These are phyloP conservation scores for Tolypocladium album DNA, from an alignment of 2,329 filamentous ascomycete species.

Conservation along the genomic window DNA sequence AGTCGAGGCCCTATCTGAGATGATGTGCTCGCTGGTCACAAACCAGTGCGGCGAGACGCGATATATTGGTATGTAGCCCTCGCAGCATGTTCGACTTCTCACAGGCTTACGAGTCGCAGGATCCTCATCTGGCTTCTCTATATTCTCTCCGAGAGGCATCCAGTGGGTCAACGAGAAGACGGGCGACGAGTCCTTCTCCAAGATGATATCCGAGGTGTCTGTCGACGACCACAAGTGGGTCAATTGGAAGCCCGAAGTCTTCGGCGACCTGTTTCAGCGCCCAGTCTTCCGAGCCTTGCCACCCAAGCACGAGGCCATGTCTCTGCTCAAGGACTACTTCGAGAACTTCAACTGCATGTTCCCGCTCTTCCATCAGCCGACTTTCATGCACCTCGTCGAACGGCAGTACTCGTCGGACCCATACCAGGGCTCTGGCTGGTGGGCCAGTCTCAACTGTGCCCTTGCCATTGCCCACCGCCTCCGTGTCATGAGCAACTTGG, in stretches of 20 bases:
- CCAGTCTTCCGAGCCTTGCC: slow-evolving; percentile 77
- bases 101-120: slow-evolving; percentile 38
- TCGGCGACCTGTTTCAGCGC: slow-evolving; percentile 81
- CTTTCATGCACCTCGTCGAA: slow-evolving; percentile 95
- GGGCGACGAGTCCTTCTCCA: slow-evolving; percentile 87
- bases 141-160: slow-evolving; percentile 96
- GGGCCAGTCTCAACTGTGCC: slow-evolving; percentile 90
- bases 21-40: slow-evolving; percentile 97
- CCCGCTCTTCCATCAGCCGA: slow-evolving; percentile 91
- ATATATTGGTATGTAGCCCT: slow-evolving; percentile 64
- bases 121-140: slow-evolving; percentile 94
- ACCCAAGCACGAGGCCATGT: slow-evolving; percentile 76
- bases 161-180: slow-evolving; percentile 98
- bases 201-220: slow-evolving; percentile 87
- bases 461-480: slow-evolving; percentile 88
- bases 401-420: slow-evolving; percentile 87
- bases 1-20: slow-evolving; percentile 83
- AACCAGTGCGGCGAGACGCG: slow-evolving; percentile 90
- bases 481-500: slow-evolving; percentile 89
- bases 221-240: slow-evolving; percentile 93
- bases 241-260: slow-evolving; percentile 97
- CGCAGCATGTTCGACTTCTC: background rate
- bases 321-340: slow-evolving; percentile 86
- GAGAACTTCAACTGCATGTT: slow-evolving; percentile 99
- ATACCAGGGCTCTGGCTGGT: slow-evolving; percentile 94